phyloP scores from a whole-genome alignment of 2,329 filamentous ascomycete genomes.

The Penicillium griseofulvum region DNA sequence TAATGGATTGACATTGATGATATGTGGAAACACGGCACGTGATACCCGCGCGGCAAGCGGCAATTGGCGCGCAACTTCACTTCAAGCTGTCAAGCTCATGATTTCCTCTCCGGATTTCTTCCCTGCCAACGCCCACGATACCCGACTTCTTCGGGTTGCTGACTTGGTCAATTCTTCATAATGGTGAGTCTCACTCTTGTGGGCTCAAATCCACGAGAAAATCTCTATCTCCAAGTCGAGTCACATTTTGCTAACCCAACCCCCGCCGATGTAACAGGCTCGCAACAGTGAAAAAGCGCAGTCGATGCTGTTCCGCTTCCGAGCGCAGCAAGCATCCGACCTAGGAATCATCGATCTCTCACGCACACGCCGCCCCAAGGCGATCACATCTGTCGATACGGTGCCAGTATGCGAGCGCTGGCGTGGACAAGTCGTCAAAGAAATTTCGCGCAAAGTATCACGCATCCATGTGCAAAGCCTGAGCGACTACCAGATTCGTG shows the following conservation, averaged over 20 bases:
- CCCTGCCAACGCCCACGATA: conserved; percentile 17
- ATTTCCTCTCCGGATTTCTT: conserved; percentile 21
- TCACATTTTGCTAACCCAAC: conserved; percentile 21
- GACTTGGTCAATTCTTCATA: conserved; percentile 20
- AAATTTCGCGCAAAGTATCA: conserved; percentile 94
- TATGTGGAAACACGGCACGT: conserved; percentile 1
- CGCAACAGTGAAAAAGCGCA: conserved; percentile 98
- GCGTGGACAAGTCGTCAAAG: conserved; percentile 95
- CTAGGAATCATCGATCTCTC: conserved; percentile 93
- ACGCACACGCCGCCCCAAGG: conserved; percentile 82
- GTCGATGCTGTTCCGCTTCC: conserved; percentile 99
- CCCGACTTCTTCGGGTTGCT: conserved; percentile 11
- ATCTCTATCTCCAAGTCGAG: neutral
- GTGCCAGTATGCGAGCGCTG: conserved; percentile 94
- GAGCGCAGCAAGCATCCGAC: conserved; percentile 93
- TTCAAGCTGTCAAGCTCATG: conserved; percentile 24
- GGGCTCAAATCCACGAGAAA: neutral
- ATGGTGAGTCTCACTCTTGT: conserved; percentile 27
- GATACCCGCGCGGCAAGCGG: conserved; percentile 27
- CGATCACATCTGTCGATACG: conserved; percentile 79
- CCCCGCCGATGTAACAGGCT: conserved; percentile 56
- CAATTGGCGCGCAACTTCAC: conserved; percentile 29
- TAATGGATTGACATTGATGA: neutral
- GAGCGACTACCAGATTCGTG: conserved; percentile 95
- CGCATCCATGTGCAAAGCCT: conserved; percentile 89